Evolutionary conservation across 371 early-diverging fungal genomes (phyloP), one percentile per base, ranked within the genome.

Genomic region (Rhizomucor pusillus): DNA sequence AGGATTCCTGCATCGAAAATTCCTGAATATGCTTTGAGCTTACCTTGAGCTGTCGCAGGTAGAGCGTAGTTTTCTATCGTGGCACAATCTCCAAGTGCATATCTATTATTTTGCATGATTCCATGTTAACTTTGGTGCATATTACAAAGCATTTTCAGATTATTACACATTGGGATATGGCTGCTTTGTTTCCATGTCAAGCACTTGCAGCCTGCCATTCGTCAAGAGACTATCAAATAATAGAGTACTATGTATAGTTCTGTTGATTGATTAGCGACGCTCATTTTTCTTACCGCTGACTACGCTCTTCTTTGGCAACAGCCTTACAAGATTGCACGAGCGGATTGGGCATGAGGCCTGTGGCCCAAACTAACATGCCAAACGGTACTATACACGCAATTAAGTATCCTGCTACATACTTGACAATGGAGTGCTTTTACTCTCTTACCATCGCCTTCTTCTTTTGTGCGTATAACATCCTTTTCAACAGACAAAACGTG

Each of bases 51-150:
- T 25, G 90, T 90, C 14, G 85, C 84, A 0, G 90, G 90, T 43
- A 90, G 66, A 54, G 75, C 79, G 39, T 63, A 55, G 56, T 80
- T 80, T 51, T 82, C 56, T 47, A 86, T 81, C 3, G 85, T 80
- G 2, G 90, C 89, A 54, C 93, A 93, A 64, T 93, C 93, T 12
- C 93, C 93, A 23, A 93, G 63, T 0, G 90, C 91, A 66, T 83
- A 90, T 1, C 79, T 77, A 44, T 47, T 9, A 14, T 23, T 33
- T 67, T 54, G 5, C 54, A 14, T 13, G 34, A 43, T 33, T 43
- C 36, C 23, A 25, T 50, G 24, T 9, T 20, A n/a, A 34, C 5
- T 19, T 25, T 34, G 18, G n/a, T 5, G 3, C 59, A 50, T 37
- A 19, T 41, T 16, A 11, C 5, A 29, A 29, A 7, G 3, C 5